These are phyloP conservation scores for Garcia nutans DNA, from an alignment of 345 rosid genomes.

Conservation along the genomic window DNA sequence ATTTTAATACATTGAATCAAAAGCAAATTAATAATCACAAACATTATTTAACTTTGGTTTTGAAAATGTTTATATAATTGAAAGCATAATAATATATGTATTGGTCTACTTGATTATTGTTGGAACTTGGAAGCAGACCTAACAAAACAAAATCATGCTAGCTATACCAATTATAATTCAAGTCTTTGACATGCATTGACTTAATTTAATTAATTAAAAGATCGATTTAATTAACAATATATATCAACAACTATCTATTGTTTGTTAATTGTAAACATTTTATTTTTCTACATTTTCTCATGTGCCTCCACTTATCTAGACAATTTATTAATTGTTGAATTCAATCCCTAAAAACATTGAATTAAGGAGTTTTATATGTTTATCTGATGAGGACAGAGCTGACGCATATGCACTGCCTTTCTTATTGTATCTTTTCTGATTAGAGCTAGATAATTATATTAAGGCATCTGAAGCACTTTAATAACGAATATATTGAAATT, in stretches of 20 bases:
- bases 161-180: no score
- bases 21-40: neutral
- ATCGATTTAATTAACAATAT: neutral
- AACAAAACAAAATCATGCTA: neutral
- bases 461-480: no score
- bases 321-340: neutral
- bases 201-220: neutral
- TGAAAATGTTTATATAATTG: slow-evolving; percentile 13
- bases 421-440: no score
- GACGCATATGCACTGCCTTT: neutral
- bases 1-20: slow-evolving; percentile 7
- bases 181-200: slow-evolving; percentile 4
- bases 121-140: neutral
- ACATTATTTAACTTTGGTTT: neutral
- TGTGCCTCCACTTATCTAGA: slow-evolving; percentile 7
- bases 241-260: no score
- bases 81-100: slow-evolving; percentile 1
- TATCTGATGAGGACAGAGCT: neutral
- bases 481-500: no score
- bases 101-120: neutral
- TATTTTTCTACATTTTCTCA: slow-evolving; percentile 2
- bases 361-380: neutral
- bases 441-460: neutral
- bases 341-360: neutral
- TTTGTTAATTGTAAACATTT: neutral